Evolutionary conservation across 2,329 filamentous ascomycete species (phyloP).

Genomic region (Xylaria sp.): DNA sequence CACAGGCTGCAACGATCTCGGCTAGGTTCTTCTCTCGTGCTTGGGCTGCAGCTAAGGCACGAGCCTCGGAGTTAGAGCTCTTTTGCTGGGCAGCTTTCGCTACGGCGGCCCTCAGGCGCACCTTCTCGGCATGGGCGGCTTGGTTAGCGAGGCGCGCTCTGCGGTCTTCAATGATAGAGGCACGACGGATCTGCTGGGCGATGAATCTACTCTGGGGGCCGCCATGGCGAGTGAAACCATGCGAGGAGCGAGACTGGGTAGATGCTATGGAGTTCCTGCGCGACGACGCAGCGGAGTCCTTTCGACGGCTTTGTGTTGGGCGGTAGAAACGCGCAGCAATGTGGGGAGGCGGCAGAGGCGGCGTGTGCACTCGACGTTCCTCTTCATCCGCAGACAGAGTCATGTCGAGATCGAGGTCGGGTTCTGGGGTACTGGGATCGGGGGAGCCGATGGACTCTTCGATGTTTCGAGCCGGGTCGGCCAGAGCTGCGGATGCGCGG

Average conservation of each 20-base stretch:
- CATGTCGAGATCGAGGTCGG: constrained; percentile 50
- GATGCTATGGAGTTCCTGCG: constrained; percentile 84
- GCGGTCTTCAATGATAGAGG: constrained; percentile 82
- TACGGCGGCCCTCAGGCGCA: constrained; percentile 78
- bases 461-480: constrained; percentile 56
- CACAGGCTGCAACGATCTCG: constrained; percentile 83
- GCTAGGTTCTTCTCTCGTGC: constrained; percentile 83
- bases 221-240: constrained; percentile 63
- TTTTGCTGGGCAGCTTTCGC: constrained; percentile 76
- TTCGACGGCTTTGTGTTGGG: constrained; percentile 72
- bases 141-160: constrained; percentile 83
- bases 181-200: constrained; percentile 81
- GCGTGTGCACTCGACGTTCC: constrained; percentile 62
- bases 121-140: constrained; percentile 85
- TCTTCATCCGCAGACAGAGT: constrained; percentile 50
- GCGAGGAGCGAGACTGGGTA: constrained; percentile 75
- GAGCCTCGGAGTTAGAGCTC: constrained; percentile 76
- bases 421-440: constrained; percentile 45
- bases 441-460: constrained; percentile 52
- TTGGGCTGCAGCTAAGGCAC: constrained; percentile 79
- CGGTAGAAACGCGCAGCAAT: constrained; percentile 84
- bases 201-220: constrained; percentile 79
- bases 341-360: constrained; percentile 79
- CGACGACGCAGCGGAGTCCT: constrained; percentile 80
- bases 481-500: constrained; percentile 55